Evolutionary conservation across 495 filamentous ascomycete genomes (phyloP), one percentile per base, ranked within the genome.

Genomic region (Neurospora sp.): DNA sequence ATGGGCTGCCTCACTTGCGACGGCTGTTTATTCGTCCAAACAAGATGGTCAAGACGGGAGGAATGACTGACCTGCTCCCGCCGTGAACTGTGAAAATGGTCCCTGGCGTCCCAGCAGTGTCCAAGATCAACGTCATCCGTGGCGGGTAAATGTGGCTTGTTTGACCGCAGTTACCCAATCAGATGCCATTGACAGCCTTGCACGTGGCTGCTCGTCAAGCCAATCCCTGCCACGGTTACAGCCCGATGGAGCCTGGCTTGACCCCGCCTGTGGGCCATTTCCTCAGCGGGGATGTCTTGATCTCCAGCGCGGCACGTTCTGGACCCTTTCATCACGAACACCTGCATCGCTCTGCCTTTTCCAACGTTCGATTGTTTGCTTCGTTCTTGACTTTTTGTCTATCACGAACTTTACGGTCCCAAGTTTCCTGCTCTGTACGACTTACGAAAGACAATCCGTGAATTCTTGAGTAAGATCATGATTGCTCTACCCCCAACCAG

Each of bases 91-190:
- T 59, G 11, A 59, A 59, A 2, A 59, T 59, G 48, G 48, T 59
- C 48, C 48, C 48, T 59, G 23, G 48, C 5, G 48, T 62, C 23
- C 44, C 48, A 54, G 10, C 54, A 62, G 12, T 31, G 54, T 62
- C 23, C 23, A 35, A 70, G 27, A 54, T 72, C 73, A 78, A 82
- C 81, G 81, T 83, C 81, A 83, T 83, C 70, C 80, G 81, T 83
- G 82, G 82, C 82, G 79, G 71, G 62, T 70, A 73, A 69, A 78
- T 79, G 80, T 81, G 80, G 80, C 80, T 82, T 77, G 73, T 42
- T 72, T n/a, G 14, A 18, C 12, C 2, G 14, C 16, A 0, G 5
- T 18, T 35, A 27, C 35, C 40, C 44, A 38, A 38, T 42, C n/a
- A 20, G 11, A 23, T 4, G 40, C 10, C 4, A 2, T 46, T 27